A percentile compares a stretch with the other conserved stretches of the same genome.
These are phyloP conservation scores for Phytophthora uliginosa DNA, from an alignment of 352 stramenopile genomes.

Conservation along the genomic window DNA sequence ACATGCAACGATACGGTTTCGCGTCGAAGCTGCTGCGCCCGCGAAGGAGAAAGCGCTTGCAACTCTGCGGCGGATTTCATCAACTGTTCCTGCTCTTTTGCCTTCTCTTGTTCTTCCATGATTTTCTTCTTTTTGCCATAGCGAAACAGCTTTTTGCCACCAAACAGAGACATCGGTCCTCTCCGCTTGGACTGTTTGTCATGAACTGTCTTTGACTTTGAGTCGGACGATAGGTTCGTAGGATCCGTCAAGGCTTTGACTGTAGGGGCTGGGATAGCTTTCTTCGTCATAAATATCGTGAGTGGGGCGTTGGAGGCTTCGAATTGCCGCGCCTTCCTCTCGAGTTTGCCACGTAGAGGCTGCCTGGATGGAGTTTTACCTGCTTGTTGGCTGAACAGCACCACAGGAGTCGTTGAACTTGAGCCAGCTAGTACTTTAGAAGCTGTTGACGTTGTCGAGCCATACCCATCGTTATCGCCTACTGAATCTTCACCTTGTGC, in stretches of 20 bases:
- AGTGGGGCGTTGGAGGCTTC: constrained; percentile 23
- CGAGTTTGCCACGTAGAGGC: constrained; percentile 35
- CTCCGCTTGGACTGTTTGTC: constrained; percentile 20
- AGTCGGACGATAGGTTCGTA: background rate
- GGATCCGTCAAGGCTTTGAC: background rate
- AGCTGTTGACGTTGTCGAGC: background rate
- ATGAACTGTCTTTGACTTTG: background rate
- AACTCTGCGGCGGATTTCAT: constrained; percentile 11
- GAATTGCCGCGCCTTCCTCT: constrained; percentile 51
- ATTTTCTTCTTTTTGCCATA: constrained; percentile 40
- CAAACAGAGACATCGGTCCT: constrained; percentile 23
- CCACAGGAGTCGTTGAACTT: background rate
- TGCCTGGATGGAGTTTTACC: constrained; percentile 32
- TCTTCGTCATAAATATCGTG: constrained; percentile 43
- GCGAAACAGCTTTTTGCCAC: constrained; percentile 35
- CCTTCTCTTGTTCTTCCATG: constrained; percentile 19
- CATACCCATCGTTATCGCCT: constrained; percentile 3
- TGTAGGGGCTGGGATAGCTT: constrained; percentile 14
- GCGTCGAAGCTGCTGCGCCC: constrained; percentile 26
- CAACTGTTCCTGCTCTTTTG: constrained; percentile 15
- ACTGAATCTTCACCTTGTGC: background rate
- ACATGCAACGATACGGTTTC: constrained; percentile 39
- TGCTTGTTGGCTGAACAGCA: constrained; percentile 45
- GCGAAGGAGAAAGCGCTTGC: constrained; percentile 32
- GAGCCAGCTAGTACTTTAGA: background rate